Conservation (phyloP, 164 flowering plant species). For the Magnolia changhungtana region DNA sequence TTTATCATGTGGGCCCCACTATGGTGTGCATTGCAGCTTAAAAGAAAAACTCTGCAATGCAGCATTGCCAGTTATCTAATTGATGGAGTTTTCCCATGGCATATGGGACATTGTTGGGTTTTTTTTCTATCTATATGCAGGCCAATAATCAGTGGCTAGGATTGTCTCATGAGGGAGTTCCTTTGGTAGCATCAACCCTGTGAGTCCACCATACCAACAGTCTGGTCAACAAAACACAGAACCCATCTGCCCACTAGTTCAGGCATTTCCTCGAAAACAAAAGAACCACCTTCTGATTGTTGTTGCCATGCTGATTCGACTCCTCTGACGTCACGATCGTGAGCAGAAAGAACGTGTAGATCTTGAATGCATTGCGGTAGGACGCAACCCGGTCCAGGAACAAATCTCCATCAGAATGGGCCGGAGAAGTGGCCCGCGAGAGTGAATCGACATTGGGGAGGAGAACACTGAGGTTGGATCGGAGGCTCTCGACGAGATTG, state of each 20-base stretch:
- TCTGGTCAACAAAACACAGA: too few relatives aligned
- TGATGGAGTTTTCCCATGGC: too few relatives aligned
- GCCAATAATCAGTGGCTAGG: too few relatives aligned
- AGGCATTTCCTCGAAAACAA: neutral
- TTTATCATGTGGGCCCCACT: too few relatives aligned
- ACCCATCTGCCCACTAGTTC: neutral
- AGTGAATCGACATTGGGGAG: conserved; percentile 84
- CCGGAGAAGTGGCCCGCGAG: conserved; percentile 26
- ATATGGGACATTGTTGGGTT: too few relatives aligned
- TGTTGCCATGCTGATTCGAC: conserved; percentile 23
- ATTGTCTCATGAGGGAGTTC: too few relatives aligned
- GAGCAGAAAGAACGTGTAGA: conserved; percentile 76
- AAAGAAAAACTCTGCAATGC: too few relatives aligned
- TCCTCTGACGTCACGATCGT: conserved; percentile 58
- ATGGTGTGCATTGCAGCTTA: too few relatives aligned
- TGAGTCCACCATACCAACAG: too few relatives aligned
- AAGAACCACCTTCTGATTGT: conserved; percentile 45
- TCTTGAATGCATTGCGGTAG: conserved; percentile 78
- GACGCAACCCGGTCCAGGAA: conserved; percentile 56
- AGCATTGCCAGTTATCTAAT: too few relatives aligned
- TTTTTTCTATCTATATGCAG: too few relatives aligned
- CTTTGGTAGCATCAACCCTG: too few relatives aligned
- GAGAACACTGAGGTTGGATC: conserved; percentile 88
- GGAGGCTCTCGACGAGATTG: conserved; percentile 72
- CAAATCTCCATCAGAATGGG: conserved; percentile 28